Conservation (phyloP, 2,329 filamentous ascomycete genomes). For the Penicillium aurantiogriseum region DNA sequence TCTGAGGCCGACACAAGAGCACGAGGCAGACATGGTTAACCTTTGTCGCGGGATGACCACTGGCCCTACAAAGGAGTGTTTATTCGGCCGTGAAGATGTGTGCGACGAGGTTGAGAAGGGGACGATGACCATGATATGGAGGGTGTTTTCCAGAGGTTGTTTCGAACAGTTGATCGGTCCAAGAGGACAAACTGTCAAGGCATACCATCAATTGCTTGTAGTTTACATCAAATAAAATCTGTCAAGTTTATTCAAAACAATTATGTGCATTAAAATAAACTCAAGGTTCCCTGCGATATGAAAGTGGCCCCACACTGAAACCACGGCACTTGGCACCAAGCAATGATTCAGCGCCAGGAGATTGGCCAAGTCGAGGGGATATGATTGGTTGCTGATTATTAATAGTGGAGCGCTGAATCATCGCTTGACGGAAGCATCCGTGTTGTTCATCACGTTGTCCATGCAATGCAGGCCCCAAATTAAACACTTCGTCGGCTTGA, state of each 20-base stretch:
- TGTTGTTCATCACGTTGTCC: not conserved
- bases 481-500: not conserved
- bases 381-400: accelerated
- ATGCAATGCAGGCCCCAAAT: not conserved
- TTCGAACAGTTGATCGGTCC: not conserved
- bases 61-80: not conserved
- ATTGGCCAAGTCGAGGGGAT: accelerated
- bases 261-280: slow-evolving; percentile 1
- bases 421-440: not conserved
- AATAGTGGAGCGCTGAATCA: slow-evolving; percentile 2
- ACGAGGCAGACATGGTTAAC: not conserved
- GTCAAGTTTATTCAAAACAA: not conserved
- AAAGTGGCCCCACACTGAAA: not conserved
- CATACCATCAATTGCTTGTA: not conserved
- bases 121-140: not conserved
- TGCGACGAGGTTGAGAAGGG: not conserved
- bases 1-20: not conserved
- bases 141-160: not conserved
- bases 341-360: slow-evolving; percentile 3
- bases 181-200: not conserved
- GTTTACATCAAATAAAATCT: not conserved
- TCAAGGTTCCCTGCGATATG: not conserved
- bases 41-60: not conserved
- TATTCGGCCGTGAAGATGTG: not conserved
- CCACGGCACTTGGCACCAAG: not conserved